Evolutionary conservation across 495 filamentous ascomycete species (phyloP).

Genomic region (Lichenothelia convexa): DNA sequence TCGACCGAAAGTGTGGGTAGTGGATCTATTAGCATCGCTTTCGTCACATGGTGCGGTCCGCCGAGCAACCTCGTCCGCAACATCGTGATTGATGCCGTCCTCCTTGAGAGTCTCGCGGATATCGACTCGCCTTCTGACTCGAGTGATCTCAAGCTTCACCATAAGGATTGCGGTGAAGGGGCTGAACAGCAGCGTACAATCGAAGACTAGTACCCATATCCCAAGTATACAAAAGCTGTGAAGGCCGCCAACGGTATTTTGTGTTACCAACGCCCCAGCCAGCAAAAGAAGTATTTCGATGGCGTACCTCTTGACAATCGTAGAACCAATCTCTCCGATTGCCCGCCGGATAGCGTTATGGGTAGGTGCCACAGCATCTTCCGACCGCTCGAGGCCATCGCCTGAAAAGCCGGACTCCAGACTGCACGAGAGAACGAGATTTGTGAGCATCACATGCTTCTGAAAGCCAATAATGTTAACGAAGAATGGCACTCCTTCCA

Average conservation of each 20-base stretch:
- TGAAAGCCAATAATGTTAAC: conserved; percentile 98
- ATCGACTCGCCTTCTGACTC: conserved; percentile 85
- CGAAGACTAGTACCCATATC: conserved; percentile 92
- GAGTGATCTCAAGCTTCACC: conserved; percentile 95
- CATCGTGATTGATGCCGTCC: conserved; percentile 72
- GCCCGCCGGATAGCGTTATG: conserved; percentile 73
- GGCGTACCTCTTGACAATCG: conserved; percentile 81
- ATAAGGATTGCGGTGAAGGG: conserved; percentile 95
- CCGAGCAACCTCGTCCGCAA: conserved; percentile 86
- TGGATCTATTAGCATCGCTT: too few species aligned
- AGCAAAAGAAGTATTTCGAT: conserved; percentile 77
- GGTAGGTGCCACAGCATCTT: conserved; percentile 53
- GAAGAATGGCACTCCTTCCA: conserved; percentile 93
- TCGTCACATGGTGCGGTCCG: conserved; percentile 73
- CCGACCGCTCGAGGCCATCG: conserved; percentile 25
- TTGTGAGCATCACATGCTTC: conserved; percentile 89
- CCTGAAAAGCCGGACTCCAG: conserved; percentile 24
- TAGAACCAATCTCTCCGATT: conserved; percentile 76
- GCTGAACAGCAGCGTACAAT: conserved; percentile 85
- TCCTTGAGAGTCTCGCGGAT: conserved; percentile 84
- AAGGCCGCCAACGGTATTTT: conserved; percentile 85
- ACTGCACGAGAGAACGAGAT: conserved; percentile 54
- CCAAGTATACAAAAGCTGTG: conserved; percentile 97
- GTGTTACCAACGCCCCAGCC: conserved; percentile 71
- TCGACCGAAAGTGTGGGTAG: conserved; percentile 5